Evolutionary conservation across 768 basidiomycete species (phyloP).

Genomic region (Strobilomyces confusus): DNA sequence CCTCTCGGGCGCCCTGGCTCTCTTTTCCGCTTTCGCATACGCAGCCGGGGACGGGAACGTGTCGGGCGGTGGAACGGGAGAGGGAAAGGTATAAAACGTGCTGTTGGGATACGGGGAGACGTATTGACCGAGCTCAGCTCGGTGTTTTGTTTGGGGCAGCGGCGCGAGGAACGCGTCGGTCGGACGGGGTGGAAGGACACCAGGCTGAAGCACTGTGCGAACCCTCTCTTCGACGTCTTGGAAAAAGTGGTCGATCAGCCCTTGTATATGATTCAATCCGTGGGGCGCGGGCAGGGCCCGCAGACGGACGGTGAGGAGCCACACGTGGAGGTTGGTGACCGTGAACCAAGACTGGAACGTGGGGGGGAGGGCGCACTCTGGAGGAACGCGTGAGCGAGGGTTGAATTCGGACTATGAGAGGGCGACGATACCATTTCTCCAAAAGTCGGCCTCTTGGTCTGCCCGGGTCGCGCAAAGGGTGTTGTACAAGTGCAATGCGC

Average conservation of each 20-base stretch:
- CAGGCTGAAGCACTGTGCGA: constrained; percentile 71
- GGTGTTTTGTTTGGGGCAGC: constrained; percentile 9
- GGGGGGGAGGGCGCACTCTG: constrained; percentile 81
- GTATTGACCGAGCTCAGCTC: constrained; percentile 19
- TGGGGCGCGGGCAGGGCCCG: constrained; percentile 72
- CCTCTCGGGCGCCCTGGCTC: constrained; percentile 62
- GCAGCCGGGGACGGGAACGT: constrained; percentile 27
- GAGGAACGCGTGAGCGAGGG: not conserved
- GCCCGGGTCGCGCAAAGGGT: constrained; percentile 31
- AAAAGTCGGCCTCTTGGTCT: constrained; percentile 58
- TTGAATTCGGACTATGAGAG: not conserved
- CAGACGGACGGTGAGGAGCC: constrained; percentile 84
- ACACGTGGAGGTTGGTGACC: constrained; percentile 86
- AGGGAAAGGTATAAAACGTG: constrained; percentile 26
- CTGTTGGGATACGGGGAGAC: constrained; percentile 22
- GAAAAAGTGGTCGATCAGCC: constrained; percentile 92
- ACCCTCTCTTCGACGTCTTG: constrained; percentile 89
- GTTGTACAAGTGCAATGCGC: no score
- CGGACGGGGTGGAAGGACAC: constrained; percentile 14
- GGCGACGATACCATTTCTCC: constrained; percentile 54
- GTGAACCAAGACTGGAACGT: constrained; percentile 99
- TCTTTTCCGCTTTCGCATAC: constrained; percentile 27
- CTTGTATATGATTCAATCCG: constrained; percentile 70
- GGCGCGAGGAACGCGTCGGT: constrained; percentile 12
- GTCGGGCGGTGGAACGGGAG: constrained; percentile 22